phyloP scores from a whole-genome alignment of 2,329 filamentous ascomycete genomes.

The Penicillium sp. region DNA sequence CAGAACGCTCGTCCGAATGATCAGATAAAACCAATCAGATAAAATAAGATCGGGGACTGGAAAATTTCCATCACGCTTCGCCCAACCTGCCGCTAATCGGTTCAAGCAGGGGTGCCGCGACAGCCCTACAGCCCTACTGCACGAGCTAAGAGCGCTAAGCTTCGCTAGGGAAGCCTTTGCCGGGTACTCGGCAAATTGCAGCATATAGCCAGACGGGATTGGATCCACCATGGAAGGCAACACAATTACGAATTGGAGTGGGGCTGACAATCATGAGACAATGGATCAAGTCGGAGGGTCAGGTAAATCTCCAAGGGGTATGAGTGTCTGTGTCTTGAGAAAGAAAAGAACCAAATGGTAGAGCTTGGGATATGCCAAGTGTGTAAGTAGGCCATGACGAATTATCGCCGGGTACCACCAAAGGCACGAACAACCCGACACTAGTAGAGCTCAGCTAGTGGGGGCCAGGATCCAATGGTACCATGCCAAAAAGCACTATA shows the following conservation, averaged over 20 bases:
- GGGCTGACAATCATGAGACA: no score
- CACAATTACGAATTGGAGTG: constrained; percentile 3
- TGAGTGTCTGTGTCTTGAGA: no score
- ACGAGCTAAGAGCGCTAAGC: constrained; percentile 3
- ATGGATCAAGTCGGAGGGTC: no score
- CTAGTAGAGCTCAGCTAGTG: no score
- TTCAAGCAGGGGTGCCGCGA: neutral
- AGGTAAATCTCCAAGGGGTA: no score
- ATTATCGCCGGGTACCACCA: no score
- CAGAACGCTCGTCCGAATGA: no score
- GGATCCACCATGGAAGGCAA: neutral
- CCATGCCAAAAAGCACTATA: constrained; percentile 22
- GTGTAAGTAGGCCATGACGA: no score
- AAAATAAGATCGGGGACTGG: constrained; percentile 7
- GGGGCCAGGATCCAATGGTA: neutral
- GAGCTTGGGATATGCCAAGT: no score
- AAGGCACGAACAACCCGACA: no score
- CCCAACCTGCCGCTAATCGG: neutral
- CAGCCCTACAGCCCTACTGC: constrained; percentile 3
- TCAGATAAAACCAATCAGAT: constrained; percentile 11
- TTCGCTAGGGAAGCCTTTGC: neutral
- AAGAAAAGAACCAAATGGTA: no score
- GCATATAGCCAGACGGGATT: neutral
- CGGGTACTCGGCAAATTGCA: constrained; percentile 3
- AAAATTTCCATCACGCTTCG: neutral